Evolutionary conservation across 2,329 filamentous ascomycete genomes (phyloP).

Genomic region (Bipolaris oryzae): DNA sequence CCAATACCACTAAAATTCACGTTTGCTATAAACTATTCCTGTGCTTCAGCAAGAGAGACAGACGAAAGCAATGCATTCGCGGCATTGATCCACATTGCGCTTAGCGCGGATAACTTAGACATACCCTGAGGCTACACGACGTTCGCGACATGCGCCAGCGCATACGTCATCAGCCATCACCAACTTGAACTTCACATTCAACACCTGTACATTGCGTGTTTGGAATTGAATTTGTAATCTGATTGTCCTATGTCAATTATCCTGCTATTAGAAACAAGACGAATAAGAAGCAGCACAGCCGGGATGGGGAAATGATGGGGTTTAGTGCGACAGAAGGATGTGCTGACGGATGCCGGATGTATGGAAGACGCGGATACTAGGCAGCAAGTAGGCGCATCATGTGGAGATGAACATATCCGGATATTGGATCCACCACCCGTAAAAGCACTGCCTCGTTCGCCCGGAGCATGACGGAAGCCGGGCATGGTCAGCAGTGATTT

Average conservation of each 20-base stretch:
- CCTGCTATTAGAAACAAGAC: neutral
- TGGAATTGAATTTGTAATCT: neutral
- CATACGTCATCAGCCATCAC: neutral
- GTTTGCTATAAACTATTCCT: neutral
- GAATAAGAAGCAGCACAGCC: neutral
- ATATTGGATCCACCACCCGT: constrained; percentile 5
- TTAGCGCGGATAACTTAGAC: neutral
- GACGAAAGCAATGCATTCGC: neutral
- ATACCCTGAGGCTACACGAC: neutral
- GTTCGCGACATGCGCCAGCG: neutral
- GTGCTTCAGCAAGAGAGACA: neutral
- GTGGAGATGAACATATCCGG: neutral
- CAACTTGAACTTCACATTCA: neutral
- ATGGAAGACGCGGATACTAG: constrained; percentile 1
- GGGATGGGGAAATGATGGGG: neutral
- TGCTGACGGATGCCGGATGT: neutral
- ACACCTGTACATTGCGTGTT: too few species aligned
- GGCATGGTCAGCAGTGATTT: constrained; percentile 21
- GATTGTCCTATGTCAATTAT: neutral
- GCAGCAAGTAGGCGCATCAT: constrained; percentile 2
- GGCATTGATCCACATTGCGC: neutral
- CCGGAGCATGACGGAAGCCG: constrained; percentile 34
- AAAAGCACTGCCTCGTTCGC: constrained; percentile 7
- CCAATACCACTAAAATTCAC: neutral
- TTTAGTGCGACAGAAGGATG: neutral